A percentile compares a stretch with the other conserved stretches of the same genome.
Evolutionary conservation across 2,329 filamentous ascomycete species (phyloP).

Genomic region (Harringtonia aguacate): DNA sequence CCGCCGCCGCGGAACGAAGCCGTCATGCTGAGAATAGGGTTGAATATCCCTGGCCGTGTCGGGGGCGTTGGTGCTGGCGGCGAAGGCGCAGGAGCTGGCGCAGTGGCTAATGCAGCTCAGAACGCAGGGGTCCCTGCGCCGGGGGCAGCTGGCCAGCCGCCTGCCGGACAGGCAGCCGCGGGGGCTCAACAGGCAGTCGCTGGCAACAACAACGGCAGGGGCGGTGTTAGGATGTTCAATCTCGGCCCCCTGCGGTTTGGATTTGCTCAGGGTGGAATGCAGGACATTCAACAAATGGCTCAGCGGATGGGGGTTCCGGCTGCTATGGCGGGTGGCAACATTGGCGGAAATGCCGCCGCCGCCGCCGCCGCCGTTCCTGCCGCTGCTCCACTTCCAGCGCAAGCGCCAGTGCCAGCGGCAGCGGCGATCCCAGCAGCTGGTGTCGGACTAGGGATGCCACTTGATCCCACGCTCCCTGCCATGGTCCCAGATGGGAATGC

Average conservation of each 20-base stretch:
- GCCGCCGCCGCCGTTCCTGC: constrained; percentile 5
- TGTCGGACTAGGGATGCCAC: neutral
- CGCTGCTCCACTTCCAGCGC: neutral
- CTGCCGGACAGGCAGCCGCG: neutral
- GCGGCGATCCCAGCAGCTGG: neutral
- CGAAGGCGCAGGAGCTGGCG: constrained; percentile 4
- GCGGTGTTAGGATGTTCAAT: constrained; percentile 23
- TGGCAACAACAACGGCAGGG: neutral
- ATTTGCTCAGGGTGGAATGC: constrained; percentile 58
- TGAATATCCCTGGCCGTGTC: constrained; percentile 15
- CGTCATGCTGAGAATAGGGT: constrained; percentile 21
- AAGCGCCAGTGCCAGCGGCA: neutral
- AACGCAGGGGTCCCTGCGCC: neutral
- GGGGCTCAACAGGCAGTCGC: neutral
- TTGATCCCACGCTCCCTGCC: neutral
- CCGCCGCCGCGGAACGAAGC: constrained; percentile 19
- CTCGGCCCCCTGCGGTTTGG: constrained; percentile 66
- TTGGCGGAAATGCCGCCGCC: neutral
- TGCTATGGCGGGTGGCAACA: constrained; percentile 16
- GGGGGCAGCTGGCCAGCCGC: neutral
- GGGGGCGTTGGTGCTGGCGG: constrained; percentile 16
- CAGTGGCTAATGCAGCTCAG: neutral
- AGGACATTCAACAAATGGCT: constrained; percentile 56
- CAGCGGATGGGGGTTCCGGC: constrained; percentile 45
- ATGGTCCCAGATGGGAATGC: constrained; percentile 8